Base-by-base conservation (phyloP, 164 flowering plant genomes). In the Tetracentron sinense region DNA sequence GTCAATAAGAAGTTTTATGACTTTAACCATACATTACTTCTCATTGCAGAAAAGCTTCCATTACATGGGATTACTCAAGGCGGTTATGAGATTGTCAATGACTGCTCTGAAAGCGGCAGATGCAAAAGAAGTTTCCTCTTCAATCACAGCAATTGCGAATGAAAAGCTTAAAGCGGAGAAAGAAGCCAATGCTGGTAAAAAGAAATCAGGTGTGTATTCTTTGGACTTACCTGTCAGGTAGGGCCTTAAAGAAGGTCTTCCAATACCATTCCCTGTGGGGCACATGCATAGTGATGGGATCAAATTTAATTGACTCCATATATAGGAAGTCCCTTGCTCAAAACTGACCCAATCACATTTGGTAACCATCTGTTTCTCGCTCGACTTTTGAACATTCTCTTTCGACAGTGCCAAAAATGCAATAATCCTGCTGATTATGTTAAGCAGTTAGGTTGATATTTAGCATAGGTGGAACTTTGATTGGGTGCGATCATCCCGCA, bases 151-250 rank as follows among this genome's bases (percentile, higher is more conserved):
- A 30, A 84, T 91, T 74, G 95, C 96, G 38, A 94, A 94, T 71
- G 98, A 94, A 69, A 94, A 87, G 80, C 75, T 94, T 21, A 94
- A 94, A 74, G 90, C 88, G 19, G 97, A 91, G 77, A 94, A 89
- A 72, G 98, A 94, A 78, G 90, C 96, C 28, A 85, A 76, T 64
- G 87, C 89, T 49, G 87, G 96, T 47, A 94, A 89, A 78, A 90
- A 82, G 90, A 94, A 94, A 74, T 71, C 83, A 72, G 94, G 98
- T 93, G 63, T 28, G 61, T 7, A 20, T n/a, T n/a, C n/a, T n/a
- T 42, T 46, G 21, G 19, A 42, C 49, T 29, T 42, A 15, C 44
- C 30, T 53, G 44, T 16, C 14, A 1, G 7, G 14, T 33, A 38
- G 6, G 14, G 14, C 44, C 14, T 2, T 38, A 10, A 33, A 38